Percentiles rank a stretch among this genome's conserved stretches.
Evolutionary conservation across 768 basidiomycete genomes (phyloP).

Genomic region (Russula olivacea): DNA sequence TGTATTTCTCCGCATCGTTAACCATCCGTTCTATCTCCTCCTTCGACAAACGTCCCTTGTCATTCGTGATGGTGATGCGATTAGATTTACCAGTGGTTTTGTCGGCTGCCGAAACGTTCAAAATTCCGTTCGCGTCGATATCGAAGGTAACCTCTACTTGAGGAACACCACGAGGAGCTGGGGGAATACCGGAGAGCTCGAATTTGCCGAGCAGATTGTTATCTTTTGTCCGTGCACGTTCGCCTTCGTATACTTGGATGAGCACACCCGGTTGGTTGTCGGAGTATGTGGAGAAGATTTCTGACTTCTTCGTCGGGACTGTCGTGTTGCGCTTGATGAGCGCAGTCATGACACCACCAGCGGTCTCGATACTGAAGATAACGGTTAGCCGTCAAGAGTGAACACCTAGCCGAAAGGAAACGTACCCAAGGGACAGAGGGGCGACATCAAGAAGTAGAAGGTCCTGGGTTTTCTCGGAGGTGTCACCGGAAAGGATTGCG

Average conservation of each 20-base stretch:
- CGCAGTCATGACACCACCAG: slow-evolving; percentile 98
- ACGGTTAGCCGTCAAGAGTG: slow-evolving; percentile 27
- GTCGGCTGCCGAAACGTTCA: slow-evolving; percentile 93
- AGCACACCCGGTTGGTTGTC: slow-evolving; percentile 99
- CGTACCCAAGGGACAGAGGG: slow-evolving; percentile 65
- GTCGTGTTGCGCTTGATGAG: slow-evolving; percentile 99
- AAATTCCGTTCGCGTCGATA: slow-evolving; percentile 93
- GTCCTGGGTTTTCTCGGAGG: slow-evolving; percentile 96
- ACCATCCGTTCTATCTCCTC: slow-evolving; percentile 99
- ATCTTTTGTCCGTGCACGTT: slow-evolving; percentile 97
- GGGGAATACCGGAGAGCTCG: slow-evolving; percentile 93
- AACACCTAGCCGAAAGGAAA: slow-evolving; percentile 21
- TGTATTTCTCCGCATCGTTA: slow-evolving; percentile 88
- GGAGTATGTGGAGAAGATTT: slow-evolving; percentile 97
- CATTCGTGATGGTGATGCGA: slow-evolving; percentile 91
- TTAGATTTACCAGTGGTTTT: slow-evolving; percentile 97
- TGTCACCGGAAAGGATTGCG: slow-evolving; percentile 95
- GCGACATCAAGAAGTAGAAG: slow-evolving; percentile 92
- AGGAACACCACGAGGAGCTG: slow-evolving; percentile 95
- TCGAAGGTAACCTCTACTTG: slow-evolving; percentile 98
- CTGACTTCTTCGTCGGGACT: slow-evolving; percentile 97
- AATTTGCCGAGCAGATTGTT: slow-evolving; percentile 99
- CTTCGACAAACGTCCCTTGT: slow-evolving; percentile 94
- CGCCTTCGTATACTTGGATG: slow-evolving; percentile 97
- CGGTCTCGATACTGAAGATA: slow-evolving; percentile 78